Evolutionary conservation across 768 basidiomycete genomes (phyloP).

Genomic region (Erythrobasidium yunnanense): DNA sequence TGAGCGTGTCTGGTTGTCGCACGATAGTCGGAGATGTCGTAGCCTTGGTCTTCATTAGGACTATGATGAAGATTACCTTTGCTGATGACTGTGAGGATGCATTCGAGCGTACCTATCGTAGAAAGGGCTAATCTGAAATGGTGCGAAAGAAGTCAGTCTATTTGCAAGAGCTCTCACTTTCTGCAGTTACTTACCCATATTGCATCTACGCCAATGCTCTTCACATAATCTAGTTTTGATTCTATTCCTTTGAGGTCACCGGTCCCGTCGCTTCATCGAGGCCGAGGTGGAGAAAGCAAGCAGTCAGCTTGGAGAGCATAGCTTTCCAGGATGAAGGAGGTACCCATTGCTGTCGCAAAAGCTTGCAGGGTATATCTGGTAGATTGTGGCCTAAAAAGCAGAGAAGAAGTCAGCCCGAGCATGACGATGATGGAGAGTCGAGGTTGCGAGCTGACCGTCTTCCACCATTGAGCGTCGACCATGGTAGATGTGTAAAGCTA

Average conservation of each 20-base stretch:
- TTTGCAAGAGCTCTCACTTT: no score
- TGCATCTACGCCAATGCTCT: slow-evolving; percentile 46
- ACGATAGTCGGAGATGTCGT: slow-evolving; percentile 28
- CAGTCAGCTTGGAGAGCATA: neutral
- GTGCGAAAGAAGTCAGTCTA: no score
- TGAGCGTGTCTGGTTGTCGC: neutral
- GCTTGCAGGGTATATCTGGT: slow-evolving; percentile 62
- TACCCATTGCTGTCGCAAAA: slow-evolving; percentile 61
- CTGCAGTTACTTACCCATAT: slow-evolving; percentile 61
- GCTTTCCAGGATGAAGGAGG: slow-evolving; percentile 43
- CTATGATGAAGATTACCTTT: slow-evolving; percentile 37
- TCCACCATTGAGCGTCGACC: neutral
- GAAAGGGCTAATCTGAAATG: neutral
- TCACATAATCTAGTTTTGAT: slow-evolving; percentile 57
- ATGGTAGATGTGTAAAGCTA: neutral
- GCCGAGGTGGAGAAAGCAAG: slow-evolving; percentile 52
- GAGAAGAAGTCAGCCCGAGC: neutral
- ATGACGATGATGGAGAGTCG: neutral
- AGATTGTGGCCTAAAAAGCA: slow-evolving; percentile 44
- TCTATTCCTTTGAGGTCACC: slow-evolving; percentile 61
- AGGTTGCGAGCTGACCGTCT: neutral
- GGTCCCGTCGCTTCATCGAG: slow-evolving; percentile 56
- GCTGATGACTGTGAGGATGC: neutral
- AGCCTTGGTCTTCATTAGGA: slow-evolving; percentile 46
- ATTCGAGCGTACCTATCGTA: neutral